Evolutionary conservation across 1,284 basidiomycete species (phyloP), one percentile per base, ranked within the genome.

Genomic region (Leccinum solheimii): DNA sequence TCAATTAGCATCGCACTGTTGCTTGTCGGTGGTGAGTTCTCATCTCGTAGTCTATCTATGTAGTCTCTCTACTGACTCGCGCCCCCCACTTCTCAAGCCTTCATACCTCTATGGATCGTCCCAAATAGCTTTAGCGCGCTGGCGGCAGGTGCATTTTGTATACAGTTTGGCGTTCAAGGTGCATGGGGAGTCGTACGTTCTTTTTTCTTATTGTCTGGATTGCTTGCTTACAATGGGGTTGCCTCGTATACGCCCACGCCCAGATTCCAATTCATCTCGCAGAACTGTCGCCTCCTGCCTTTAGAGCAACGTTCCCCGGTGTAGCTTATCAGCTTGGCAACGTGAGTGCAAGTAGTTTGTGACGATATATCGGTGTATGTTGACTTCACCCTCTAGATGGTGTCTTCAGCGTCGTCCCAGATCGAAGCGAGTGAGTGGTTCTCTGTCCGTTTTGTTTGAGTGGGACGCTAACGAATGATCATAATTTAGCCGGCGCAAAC

Each of bases 281-380:
- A 7, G 97, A 98, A 75, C 86, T 97, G 75, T 90, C 92, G 0
- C 94, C 95, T 0, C 88, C 95, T 7, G 94, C 93, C 0, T 98
- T 97, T 84, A 84, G 96, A 58, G 94, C 95, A 8, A 92, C 92
- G 0, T 98, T 96, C 82, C 90, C 92, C 36, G 96, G 96, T 66
- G 85, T 97, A 2, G 88, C 91, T 1, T 98, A 97, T 78, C 95
- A 97, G 72, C 69, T 94, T 45, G 90, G 92, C 61, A 91, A 91
- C 75, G 79, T 83, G 54, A 56, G 80, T 75, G 3, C 26, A 5
- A 11, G 16, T 43, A 23, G 14, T 16, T 34, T 54, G 16, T 10
- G 14, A 16, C 36, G 54, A 8, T 19, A 23, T 1, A 10, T 23
- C n/a, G 3, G 13, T 43, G 57, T 10, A 23, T n/a, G n/a, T 55